Percentiles rank a stretch among this genome's conserved stretches.
Conservation (phyloP, 176 grass and related monocot genomes). For the Stipa capillata region DNA sequence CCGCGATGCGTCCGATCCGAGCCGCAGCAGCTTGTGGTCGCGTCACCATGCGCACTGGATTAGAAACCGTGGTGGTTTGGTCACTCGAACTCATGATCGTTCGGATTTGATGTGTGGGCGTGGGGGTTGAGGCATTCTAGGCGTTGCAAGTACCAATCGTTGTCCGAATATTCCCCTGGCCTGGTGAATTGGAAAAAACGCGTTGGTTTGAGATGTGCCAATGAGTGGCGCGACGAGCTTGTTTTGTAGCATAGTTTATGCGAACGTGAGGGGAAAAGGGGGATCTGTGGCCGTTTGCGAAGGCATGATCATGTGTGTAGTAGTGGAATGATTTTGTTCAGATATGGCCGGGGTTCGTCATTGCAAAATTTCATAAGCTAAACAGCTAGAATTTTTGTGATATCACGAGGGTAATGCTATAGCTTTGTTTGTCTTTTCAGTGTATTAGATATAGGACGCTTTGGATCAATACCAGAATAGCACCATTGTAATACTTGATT, state of each 20-base stretch:
- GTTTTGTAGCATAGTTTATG: neutral
- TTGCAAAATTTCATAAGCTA: neutral
- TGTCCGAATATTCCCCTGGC: neutral
- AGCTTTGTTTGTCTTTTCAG: neutral
- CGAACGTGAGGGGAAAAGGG: neutral
- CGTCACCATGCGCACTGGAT: neutral
- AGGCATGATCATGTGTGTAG: neutral
- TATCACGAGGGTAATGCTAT: neutral
- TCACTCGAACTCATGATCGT: neutral
- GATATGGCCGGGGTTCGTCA: neutral
- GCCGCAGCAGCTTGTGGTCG: neutral
- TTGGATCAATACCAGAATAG: neutral
- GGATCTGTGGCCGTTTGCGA: neutral
- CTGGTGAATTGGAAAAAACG: neutral
- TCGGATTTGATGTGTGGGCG: neutral
- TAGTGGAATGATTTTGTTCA: neutral
- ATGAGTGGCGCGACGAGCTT: neutral
- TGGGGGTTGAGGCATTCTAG: neutral
- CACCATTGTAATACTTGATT: neutral
- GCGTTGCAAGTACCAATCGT: neutral
- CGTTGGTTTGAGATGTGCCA: neutral
- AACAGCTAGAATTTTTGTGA: neutral
- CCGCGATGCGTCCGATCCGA: conserved; percentile 20
- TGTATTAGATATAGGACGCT: neutral
- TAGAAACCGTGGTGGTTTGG: neutral